Conservation (phyloP, 1,139 yeast genomes). For the Kodamaea arcana region DNA sequence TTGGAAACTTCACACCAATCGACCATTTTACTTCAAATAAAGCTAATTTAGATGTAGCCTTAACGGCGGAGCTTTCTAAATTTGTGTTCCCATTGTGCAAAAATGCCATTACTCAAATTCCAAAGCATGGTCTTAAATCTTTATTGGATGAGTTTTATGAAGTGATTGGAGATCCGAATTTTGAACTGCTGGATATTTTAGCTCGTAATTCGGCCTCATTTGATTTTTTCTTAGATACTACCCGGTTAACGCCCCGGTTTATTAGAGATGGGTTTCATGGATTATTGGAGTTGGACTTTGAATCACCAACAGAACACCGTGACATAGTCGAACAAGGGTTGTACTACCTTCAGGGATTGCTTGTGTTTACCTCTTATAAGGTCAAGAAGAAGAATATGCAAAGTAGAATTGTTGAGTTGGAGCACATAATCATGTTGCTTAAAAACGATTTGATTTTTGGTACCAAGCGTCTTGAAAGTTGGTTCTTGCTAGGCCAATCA, state of each 20-base stretch:
- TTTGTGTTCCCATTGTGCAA: slow-evolving; percentile 63
- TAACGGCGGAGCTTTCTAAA: slow-evolving; percentile 56
- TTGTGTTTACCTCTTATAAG: slow-evolving; percentile 62
- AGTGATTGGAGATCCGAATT: slow-evolving; percentile 66
- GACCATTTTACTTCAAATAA: slow-evolving; percentile 61
- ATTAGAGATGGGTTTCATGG: slow-evolving; percentile 62
- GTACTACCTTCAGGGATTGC: slow-evolving; percentile 68
- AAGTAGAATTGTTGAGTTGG: slow-evolving; percentile 77
- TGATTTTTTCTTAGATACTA: slow-evolving; percentile 49
- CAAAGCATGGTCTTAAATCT: slow-evolving; percentile 66
- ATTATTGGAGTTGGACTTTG: slow-evolving; percentile 33
- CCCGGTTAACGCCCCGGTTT: slow-evolving; percentile 44
- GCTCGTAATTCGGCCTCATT: slow-evolving; percentile 42
- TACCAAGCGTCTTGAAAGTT: slow-evolving; percentile 70
- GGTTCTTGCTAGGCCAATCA: slow-evolving; percentile 83
- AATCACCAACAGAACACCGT: slow-evolving; percentile 7
- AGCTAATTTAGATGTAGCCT: slow-evolving; percentile 27
- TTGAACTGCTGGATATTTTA: slow-evolving; percentile 30
- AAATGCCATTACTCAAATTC: slow-evolving; percentile 54
- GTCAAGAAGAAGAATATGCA: slow-evolving; percentile 71
- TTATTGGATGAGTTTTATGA: slow-evolving; percentile 71
- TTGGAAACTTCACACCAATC: slow-evolving; percentile 57
- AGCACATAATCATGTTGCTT: slow-evolving; percentile 63
- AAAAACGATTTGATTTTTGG: slow-evolving; percentile 65
- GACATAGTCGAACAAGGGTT: slow-evolving; percentile 46